Conservation (phyloP, 2,329 filamentous ascomycete species). For the Zelopaecilomyces penicillatus region DNA sequence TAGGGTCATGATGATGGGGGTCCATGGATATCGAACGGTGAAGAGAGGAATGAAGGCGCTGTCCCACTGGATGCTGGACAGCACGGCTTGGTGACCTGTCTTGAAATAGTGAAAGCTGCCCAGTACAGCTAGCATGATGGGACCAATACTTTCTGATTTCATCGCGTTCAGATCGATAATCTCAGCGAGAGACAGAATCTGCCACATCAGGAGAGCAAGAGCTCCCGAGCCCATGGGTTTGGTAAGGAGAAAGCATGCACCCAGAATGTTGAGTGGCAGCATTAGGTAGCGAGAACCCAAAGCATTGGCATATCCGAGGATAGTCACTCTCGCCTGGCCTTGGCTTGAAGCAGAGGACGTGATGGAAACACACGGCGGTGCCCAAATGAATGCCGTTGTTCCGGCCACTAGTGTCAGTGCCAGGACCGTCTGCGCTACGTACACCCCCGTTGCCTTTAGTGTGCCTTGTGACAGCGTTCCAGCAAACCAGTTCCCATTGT, state of each 20-base stretch:
- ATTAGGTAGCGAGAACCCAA: conserved; percentile 86
- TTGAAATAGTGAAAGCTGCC: conserved; percentile 96
- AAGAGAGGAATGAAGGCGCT: conserved; percentile 83
- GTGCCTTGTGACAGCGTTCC: conserved; percentile 42
- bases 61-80: conserved; percentile 92
- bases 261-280: conserved; percentile 68
- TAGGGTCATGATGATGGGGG: conserved; percentile 67
- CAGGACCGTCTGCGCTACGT: conserved; percentile 71
- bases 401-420: conserved; percentile 76
- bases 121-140: conserved; percentile 75
- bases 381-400: conserved; percentile 76
- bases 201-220: conserved; percentile 75
- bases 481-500: conserved; percentile 74
- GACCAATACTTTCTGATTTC: conserved; percentile 66
- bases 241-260: conserved; percentile 70
- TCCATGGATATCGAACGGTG: conserved; percentile 81
- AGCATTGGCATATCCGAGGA: conserved; percentile 88
- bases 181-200: conserved; percentile 71
- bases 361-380: conserved; percentile 75
- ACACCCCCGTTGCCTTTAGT: conserved; percentile 67
- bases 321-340: conserved; percentile 54
- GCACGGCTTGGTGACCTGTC: conserved; percentile 86
- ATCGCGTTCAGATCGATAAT: conserved; percentile 53
- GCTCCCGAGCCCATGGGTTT: conserved; percentile 92
- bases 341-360: conserved; percentile 38